phyloP scores from a whole-genome alignment of 2,329 filamentous ascomycete genomes.

The Coniochaeta sp. region DNA sequence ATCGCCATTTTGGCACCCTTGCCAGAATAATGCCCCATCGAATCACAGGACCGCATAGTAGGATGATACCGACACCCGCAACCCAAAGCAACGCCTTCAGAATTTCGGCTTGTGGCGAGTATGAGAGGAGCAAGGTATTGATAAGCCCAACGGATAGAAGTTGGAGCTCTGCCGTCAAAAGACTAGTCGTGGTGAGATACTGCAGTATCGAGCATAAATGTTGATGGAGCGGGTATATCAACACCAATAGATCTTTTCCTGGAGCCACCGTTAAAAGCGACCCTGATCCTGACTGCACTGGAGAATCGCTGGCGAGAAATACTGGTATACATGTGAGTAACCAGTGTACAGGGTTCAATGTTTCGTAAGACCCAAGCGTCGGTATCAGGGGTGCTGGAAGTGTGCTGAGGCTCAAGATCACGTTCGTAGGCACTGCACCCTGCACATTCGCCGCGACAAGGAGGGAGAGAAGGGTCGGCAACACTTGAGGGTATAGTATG shows the following conservation, averaged over 20 bases:
- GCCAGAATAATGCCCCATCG: slow-evolving; percentile 80
- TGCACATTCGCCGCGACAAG: slow-evolving; percentile 59
- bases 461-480: slow-evolving; percentile 71
- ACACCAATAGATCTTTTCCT: slow-evolving; percentile 19
- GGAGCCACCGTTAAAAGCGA: slow-evolving; percentile 14
- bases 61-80: slow-evolving; percentile 69
- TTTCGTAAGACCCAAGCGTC: slow-evolving; percentile 44
- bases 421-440: slow-evolving; percentile 63
- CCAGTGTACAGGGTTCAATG: slow-evolving; percentile 71
- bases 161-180: slow-evolving; percentile 80
- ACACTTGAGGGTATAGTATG: slow-evolving; percentile 72
- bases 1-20: slow-evolving; percentile 85
- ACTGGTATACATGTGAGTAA: slow-evolving; percentile 64
- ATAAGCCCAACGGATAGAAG: slow-evolving; percentile 77
- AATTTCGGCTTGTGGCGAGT: slow-evolving; percentile 76
- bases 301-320: slow-evolving; percentile 31
- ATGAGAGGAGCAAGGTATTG: slow-evolving; percentile 69
- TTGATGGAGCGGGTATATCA: slow-evolving; percentile 76
- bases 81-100: slow-evolving; percentile 80
- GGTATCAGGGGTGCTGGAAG: slow-evolving; percentile 69
- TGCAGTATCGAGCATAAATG: slow-evolving; percentile 65
- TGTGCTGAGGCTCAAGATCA: slow-evolving; percentile 72
- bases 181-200: slow-evolving; percentile 79
- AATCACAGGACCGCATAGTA: slow-evolving; percentile 66
- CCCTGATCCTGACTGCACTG: slow-evolving; percentile 18